Evolutionary conservation across 192 early-diverging fungal genomes (phyloP), one percentile per base, ranked within the genome.

Genomic region (Rhizoclosmatium sp.): DNA sequence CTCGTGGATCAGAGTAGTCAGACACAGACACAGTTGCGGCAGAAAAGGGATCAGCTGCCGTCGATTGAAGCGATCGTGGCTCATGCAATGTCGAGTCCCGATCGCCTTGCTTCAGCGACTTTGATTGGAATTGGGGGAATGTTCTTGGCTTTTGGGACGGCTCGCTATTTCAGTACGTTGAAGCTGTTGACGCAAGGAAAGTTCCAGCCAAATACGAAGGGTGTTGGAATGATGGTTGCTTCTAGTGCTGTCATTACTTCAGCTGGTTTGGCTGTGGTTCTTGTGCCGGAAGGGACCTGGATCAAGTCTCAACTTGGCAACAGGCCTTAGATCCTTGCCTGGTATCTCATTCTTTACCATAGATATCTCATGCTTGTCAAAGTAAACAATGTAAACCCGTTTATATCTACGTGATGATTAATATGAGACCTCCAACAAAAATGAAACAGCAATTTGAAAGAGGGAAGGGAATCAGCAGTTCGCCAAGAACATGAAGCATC

Each of bases 181-280:
- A 4, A 21, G 65, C 65, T 45, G 14, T 21, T 68, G 65, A 68
- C 65, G 9, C 40, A 47, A 41, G 65, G 65, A 46, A 41, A 68
- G 65, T 68, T 68, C 21, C 65, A 68, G 65, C 65, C 65, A 39
- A 68, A 68, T 41, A 68, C 65, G 44, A 41, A 46, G 12, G 65
- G 65, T 4, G 44, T 68, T 45, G 65, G 40, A 19, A 45, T 68
- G 65, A 68, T 68, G 65, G 65, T 68, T 68, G 65, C 65, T 10
- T 42, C 39, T 42, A 68, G 65, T 47, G 14, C 42, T 45, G 10
- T 68, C 12, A 68, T 68, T 21, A 68, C 65, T 19, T 21, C 3
- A 19, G 7, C 65, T 14, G 65, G 65, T 39, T 47, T 68, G 10
- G 23, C 44, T 7, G 44, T 45, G 5, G 65, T 68, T 21, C 21